phyloP scores from a whole-genome alignment of 1,139 yeast species.

The Suhomyces yuchorum region DNA sequence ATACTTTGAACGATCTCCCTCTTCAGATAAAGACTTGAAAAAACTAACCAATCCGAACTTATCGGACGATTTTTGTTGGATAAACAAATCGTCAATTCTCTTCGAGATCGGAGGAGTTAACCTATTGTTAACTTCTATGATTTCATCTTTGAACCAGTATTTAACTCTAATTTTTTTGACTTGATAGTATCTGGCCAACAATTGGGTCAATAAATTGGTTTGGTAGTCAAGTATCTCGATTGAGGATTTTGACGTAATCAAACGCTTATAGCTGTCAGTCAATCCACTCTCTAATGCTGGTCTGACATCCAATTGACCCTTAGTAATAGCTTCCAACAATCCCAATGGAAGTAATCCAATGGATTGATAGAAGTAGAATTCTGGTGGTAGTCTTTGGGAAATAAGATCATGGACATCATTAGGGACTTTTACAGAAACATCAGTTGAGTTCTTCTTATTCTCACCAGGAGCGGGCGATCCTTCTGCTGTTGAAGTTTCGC shows the following conservation, averaged over 20 bases:
- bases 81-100: conserved; percentile 22
- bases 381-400: conserved; percentile 87
- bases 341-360: conserved; percentile 72
- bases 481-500: conserved; percentile 7
- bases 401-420: conserved; percentile 80
- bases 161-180: conserved; percentile 62
- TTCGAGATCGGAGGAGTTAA: conserved; percentile 49
- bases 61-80: conserved; percentile 19
- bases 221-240: conserved; percentile 58
- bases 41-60: conserved; percentile 40
- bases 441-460: conserved; percentile 4
- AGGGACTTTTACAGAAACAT: conserved; percentile 51
- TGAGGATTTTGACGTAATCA: conserved; percentile 51
- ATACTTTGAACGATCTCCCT: conserved; percentile 11
- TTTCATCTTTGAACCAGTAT: conserved; percentile 60
- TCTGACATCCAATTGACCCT: conserved; percentile 63
- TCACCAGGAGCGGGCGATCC: conserved; percentile 4
- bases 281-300: conserved; percentile 72
- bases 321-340: conserved; percentile 66
- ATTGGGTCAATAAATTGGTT: conserved; percentile 68
- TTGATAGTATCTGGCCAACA: conserved; percentile 84
- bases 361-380: conserved; percentile 77
- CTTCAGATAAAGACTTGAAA: conserved; percentile 28
- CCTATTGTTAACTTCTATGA: conserved; percentile 53
- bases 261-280: conserved; percentile 57